Percentiles rank a stretch among this genome's conserved stretches.
These are phyloP conservation scores for Gymnopilus junonius DNA, from an alignment of 768 basidiomycete genomes.

Conservation along the genomic window DNA sequence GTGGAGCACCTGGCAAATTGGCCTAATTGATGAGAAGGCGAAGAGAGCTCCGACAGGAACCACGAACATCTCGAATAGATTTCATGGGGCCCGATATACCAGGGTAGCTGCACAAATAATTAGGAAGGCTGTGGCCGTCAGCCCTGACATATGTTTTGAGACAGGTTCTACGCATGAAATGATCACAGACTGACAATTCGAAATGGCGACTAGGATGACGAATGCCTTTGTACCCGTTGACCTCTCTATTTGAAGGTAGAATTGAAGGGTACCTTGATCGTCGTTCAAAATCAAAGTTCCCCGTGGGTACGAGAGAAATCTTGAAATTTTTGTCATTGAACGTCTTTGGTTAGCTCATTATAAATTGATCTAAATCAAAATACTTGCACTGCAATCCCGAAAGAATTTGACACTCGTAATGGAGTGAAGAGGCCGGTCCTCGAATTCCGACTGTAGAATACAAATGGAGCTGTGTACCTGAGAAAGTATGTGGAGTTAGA, in stretches of 20 bases:
- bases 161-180: background rate
- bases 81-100: background rate
- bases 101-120: background rate
- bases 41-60: conserved; percentile 6
- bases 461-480: conserved; percentile 3
- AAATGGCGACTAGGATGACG: conserved; percentile 4
- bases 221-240: background rate
- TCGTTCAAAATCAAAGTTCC: background rate
- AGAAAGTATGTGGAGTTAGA: background rate
- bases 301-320: background rate
- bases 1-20: conserved; percentile 7
- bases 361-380: background rate
- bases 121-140: conserved; percentile 4
- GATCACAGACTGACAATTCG: background rate
- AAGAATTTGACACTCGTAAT: background rate
- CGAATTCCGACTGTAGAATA: background rate
- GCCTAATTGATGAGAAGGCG: conserved; percentile 6
- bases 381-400: conserved; percentile 6
- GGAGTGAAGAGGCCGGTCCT: background rate
- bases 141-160: background rate
- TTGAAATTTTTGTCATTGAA: background rate
- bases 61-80: conserved; percentile 10
- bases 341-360: background rate
- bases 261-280: background rate
- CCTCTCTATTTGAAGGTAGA: background rate